Evolutionary conservation across 2,329 filamentous ascomycete species (phyloP).

Genomic region (Incumbomyces lentus): DNA sequence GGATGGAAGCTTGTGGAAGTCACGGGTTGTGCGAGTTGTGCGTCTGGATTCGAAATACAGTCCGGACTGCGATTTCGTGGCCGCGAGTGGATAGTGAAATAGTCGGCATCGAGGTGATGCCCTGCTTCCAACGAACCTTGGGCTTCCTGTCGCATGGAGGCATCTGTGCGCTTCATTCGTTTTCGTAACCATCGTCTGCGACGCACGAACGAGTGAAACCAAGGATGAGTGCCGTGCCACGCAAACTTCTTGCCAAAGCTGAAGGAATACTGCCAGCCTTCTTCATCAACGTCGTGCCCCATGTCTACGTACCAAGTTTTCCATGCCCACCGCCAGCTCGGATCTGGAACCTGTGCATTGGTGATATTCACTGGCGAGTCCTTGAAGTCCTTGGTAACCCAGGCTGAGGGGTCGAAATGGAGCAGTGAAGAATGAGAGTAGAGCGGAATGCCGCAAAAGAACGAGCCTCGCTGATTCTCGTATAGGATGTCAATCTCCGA

Average conservation of each 20-base stretch:
- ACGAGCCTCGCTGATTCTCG: constrained; percentile 87
- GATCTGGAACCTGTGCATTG: constrained; percentile 87
- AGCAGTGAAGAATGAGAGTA: constrained; percentile 81
- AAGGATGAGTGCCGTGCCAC: constrained; percentile 81
- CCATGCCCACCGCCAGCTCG: constrained; percentile 86
- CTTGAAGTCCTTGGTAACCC: constrained; percentile 60
- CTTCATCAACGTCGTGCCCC: constrained; percentile 75
- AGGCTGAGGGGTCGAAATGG: constrained; percentile 72
- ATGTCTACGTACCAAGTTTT: constrained; percentile 62
- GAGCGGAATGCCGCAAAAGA: constrained; percentile 79
- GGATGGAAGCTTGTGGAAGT: constrained; percentile 25
- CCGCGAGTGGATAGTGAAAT: constrained; percentile 64
- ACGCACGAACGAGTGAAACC: constrained; percentile 93
- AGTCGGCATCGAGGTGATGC: constrained; percentile 63
- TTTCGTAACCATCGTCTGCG: constrained; percentile 79
- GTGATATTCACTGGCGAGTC: constrained; percentile 59
- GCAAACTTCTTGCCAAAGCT: constrained; percentile 63
- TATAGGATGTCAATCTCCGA: constrained; percentile 74
- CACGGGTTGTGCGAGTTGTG: constrained; percentile 22
- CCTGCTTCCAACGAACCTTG: constrained; percentile 27
- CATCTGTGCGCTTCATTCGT: constrained; percentile 51
- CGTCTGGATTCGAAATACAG: constrained; percentile 32
- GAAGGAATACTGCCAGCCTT: constrained; percentile 95
- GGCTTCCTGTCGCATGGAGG: constrained; percentile 12
- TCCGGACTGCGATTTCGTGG: constrained; percentile 28